These are phyloP conservation scores for Tetradesmus obliquus DNA, from an alignment of 139 green algal species.

Conservation along the genomic window DNA sequence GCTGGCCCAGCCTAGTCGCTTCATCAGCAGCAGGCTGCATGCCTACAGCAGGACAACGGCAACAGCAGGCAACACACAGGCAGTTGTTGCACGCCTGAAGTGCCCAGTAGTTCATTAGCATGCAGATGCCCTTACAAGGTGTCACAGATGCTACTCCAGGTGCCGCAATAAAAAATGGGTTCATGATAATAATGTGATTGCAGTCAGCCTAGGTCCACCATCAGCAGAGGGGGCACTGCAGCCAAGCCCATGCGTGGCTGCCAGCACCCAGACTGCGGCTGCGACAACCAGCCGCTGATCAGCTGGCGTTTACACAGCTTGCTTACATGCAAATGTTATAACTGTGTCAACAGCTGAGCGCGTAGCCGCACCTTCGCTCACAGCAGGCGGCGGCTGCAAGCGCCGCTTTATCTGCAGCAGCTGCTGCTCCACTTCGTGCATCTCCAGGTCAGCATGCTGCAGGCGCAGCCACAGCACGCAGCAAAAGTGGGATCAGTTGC, in stretches of 20 bases:
- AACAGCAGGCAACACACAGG: too few species aligned
- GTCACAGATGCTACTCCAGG: too few species aligned
- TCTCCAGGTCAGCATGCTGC: constrained; percentile 37
- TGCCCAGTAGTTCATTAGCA: too few species aligned
- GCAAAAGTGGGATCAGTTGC: neutral
- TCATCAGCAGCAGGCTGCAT: neutral
- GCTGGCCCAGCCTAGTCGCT: neutral
- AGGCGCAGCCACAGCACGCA: neutral
- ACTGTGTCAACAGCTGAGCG: neutral
- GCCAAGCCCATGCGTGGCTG: too few species aligned
- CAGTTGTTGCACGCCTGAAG: too few species aligned
- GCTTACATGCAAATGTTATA: neutral
- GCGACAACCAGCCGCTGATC: neutral
- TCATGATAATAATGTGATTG: too few species aligned
- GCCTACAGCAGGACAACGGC: neutral
- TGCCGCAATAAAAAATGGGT: too few species aligned
- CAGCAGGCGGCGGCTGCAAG: neutral
- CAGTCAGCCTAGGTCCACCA: too few species aligned
- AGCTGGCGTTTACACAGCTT: neutral
- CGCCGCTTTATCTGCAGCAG: constrained; percentile 9
- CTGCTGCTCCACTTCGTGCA: constrained; percentile 33
- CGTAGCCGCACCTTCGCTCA: neutral
- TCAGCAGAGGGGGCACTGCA: too few species aligned
- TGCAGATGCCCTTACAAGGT: too few species aligned
- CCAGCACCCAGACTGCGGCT: too few species aligned